These are phyloP conservation scores for Plasmopara halstedii DNA, from an alignment of 352 stramenopile genomes.

Conservation along the genomic window DNA sequence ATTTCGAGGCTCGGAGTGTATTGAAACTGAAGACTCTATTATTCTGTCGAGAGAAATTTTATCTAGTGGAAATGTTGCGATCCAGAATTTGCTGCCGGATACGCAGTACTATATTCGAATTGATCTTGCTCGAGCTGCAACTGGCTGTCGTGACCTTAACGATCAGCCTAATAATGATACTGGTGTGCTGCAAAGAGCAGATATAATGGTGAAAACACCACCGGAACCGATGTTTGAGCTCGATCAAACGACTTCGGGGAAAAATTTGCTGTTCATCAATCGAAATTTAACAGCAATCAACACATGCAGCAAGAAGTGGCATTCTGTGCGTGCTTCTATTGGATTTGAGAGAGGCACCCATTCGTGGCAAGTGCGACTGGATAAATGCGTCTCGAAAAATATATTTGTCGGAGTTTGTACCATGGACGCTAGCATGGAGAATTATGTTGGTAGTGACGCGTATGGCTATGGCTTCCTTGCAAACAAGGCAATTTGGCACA, in stretches of 20 bases:
- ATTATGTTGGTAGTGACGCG: conserved; percentile 85
- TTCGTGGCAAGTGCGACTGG: conserved; percentile 81
- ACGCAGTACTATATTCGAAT: conserved; percentile 36
- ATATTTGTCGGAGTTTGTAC: conserved; percentile 87
- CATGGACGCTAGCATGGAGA: conserved; percentile 62
- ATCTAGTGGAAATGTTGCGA: conserved; percentile 29
- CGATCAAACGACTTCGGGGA: conserved; percentile 43
- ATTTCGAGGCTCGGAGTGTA: not conserved
- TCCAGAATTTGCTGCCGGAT: conserved; percentile 37
- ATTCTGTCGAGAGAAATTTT: conserved; percentile 14
- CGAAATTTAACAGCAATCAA: conserved; percentile 81
- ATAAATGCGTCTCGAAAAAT: conserved; percentile 87
- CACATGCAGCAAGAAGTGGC: conserved; percentile 86
- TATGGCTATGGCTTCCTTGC: conserved; percentile 87
- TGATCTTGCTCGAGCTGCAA: conserved; percentile 5
- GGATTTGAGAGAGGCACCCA: conserved; percentile 78
- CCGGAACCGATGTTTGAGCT: conserved; percentile 66
- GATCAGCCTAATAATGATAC: not conserved
- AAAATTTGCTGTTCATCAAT: conserved; percentile 72
- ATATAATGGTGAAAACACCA: conserved; percentile 42
- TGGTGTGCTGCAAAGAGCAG: not conserved
- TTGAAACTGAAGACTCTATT: not conserved
- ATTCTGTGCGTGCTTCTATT: conserved; percentile 61
- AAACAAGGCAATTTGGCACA: conserved; percentile 90
- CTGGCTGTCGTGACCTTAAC: not conserved